Evolutionary conservation across 2,329 filamentous ascomycete genomes (phyloP).

Genomic region (Aureobasidium leucospermi): DNA sequence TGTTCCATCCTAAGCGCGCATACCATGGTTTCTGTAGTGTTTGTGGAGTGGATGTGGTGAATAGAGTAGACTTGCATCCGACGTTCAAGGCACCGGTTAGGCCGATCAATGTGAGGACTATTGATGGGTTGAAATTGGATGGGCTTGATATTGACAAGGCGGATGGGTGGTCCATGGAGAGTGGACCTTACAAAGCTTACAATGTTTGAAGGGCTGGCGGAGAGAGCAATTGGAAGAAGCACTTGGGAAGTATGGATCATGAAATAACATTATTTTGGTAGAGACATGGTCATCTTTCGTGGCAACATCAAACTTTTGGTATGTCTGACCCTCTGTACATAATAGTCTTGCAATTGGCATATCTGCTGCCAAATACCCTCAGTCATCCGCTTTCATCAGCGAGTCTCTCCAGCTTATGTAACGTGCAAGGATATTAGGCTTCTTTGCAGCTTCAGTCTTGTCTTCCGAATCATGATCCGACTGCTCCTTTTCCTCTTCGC

Average conservation of each 20-base stretch:
- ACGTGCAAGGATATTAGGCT: not conserved
- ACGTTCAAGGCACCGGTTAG: not conserved
- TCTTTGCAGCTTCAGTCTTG: not conserved
- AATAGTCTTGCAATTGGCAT: no score
- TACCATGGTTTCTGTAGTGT: conserved; percentile 3
- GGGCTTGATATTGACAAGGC: not conserved
- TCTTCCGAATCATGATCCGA: not conserved
- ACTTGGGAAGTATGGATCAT: not conserved
- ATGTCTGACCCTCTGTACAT: no score
- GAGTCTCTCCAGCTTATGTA: not conserved
- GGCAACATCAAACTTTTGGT: no score
- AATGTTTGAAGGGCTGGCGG: not conserved
- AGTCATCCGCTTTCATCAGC: not conserved
- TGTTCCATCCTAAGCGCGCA: not conserved
- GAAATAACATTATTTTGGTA: not conserved
- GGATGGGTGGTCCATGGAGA: not conserved
- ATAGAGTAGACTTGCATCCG: not conserved
- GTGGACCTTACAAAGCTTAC: not conserved
- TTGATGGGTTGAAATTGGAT: not conserved
- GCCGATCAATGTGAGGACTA: conserved; percentile 4
- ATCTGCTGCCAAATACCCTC: not conserved
- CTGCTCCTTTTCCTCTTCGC: not conserved
- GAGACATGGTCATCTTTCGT: no score
- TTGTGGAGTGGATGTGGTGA: conserved; percentile 7
- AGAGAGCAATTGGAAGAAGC: not conserved